Evolutionary conservation across 2,329 filamentous ascomycete genomes (phyloP).

Genomic region (Aspergillus pseudotamarii): DNA sequence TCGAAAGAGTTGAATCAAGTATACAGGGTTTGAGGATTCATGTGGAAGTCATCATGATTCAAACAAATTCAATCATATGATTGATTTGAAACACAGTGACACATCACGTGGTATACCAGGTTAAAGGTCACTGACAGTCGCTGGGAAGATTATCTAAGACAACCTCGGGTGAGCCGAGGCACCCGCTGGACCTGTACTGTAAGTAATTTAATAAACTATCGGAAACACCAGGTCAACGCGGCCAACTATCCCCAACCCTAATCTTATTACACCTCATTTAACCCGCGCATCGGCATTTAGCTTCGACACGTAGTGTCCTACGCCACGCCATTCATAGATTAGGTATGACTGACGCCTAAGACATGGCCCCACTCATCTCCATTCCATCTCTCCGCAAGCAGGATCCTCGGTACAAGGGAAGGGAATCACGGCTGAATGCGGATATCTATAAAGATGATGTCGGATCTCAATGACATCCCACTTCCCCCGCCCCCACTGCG

Average conservation of each 20-base stretch:
- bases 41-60: not conserved
- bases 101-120: not conserved
- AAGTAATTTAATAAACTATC: too few species aligned
- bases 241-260: not conserved
- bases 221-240: not conserved
- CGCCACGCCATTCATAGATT: not conserved
- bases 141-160: not conserved
- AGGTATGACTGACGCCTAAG: not conserved
- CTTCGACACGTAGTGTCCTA: not conserved
- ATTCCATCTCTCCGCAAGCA: not conserved
- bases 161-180: not conserved
- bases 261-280: not conserved
- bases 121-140: not conserved
- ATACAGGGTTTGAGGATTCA: not conserved
- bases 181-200: not conserved
- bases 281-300: not conserved
- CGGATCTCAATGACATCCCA: not conserved
- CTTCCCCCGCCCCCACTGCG: not conserved
- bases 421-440: not conserved
- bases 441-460: not conserved
- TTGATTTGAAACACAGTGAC: not conserved
- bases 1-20: not conserved
- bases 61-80: not conserved
- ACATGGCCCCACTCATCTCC: not conserved
- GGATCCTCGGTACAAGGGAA: constrained; percentile 1